Evolutionary conservation across 2,329 filamentous ascomycete species (phyloP), one percentile per base, ranked within the genome.

Genomic region (Colletotrichum karsti): DNA sequence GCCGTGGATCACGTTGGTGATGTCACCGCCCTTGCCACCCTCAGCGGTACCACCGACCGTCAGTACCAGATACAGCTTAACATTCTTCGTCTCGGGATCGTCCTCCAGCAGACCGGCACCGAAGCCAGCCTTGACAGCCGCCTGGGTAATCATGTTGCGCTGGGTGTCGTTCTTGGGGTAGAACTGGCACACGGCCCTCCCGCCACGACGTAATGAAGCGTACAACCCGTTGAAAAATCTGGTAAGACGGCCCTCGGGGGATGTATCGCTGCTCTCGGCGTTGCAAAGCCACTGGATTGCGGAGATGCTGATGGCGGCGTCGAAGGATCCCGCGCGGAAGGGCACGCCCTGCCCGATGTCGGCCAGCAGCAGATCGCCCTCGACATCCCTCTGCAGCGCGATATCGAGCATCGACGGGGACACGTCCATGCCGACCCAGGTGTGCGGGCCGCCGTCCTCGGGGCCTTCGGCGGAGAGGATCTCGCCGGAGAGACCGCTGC

Each of bases 251-350:
- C 92, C 93, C 28, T 92, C 88, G 1, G 94, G 92, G 1, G 88
- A 93, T 0, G 96, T 95, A 55, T 97, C 94, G 76, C 90, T 93
- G 67, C 88, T 93, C 79, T 98, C 96, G 42, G 95, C 96, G 79
- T 97, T 98, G 80, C 96, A 99, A 30, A 99, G 86, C 96, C 96
- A 99, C 80, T 99, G 96, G n/a, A 99, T 92, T 1, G 96, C 96
- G 73, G 90, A 94, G 77, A 99, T 98, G 75, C 91, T 94, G 74
- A 99, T 94, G 22, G 96, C 96, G 0, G 95, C 96, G 78, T 99
- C 96, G 77, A 99, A 99, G 0, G 91, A 90, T 33, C 96, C 96
- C 0, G 96, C 89, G 15, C 96, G 91, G 78, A 99, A 99, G 0
- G 96, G 96, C 0, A 99, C 90, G 2, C 96, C 96, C 77, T 99